phyloP scores from a whole-genome alignment of 2,329 filamentous ascomycete species.

The Madurella mycetomatis region DNA sequence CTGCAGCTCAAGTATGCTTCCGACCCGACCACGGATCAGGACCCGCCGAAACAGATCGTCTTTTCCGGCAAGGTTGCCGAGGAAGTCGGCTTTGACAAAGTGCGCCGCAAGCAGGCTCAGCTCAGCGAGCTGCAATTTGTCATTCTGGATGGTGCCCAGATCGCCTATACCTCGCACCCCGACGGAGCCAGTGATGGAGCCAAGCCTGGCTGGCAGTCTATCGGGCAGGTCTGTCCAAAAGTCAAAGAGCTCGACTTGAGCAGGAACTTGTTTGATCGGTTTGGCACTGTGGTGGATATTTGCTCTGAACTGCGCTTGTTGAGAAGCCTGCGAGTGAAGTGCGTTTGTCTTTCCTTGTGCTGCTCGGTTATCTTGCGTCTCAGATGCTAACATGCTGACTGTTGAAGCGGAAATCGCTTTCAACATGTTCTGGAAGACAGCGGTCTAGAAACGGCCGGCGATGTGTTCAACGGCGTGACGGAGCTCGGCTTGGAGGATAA shows the following conservation, averaged over 20 bases:
- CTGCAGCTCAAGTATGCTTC: conserved; percentile 79
- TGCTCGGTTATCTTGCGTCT: neutral
- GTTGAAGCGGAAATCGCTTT: conserved; percentile 68
- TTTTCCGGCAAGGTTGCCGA: conserved; percentile 81
- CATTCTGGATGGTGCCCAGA: conserved; percentile 71
- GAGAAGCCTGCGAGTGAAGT: conserved; percentile 67
- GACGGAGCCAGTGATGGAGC: conserved; percentile 31
- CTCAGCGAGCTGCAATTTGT: conserved; percentile 75
- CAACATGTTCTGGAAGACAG: conserved; percentile 42
- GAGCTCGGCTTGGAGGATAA: conserved; percentile 65
- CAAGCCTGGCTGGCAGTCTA: conserved; percentile 33
- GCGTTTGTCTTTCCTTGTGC: conserved; percentile 31
- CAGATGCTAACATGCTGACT: conserved; percentile 3
- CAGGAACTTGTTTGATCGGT: conserved; percentile 70
- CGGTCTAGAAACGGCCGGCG: conserved; percentile 30
- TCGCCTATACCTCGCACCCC: conserved; percentile 39
- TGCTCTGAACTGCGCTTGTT: conserved; percentile 66
- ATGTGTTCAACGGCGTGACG: conserved; percentile 47
- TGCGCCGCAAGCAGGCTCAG: conserved; percentile 71
- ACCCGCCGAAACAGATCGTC: conserved; percentile 50
- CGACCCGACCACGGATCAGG: conserved; percentile 38
- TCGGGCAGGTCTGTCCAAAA: conserved; percentile 54
- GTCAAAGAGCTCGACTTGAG: conserved; percentile 80
- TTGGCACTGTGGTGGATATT: conserved; percentile 64
- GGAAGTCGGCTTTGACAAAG: conserved; percentile 94